A percentile compares a stretch with the other conserved stretches of the same genome.
Evolutionary conservation across 192 early-diverging fungal species (phyloP).

Genomic region (Linnemannia schmuckeri): DNA sequence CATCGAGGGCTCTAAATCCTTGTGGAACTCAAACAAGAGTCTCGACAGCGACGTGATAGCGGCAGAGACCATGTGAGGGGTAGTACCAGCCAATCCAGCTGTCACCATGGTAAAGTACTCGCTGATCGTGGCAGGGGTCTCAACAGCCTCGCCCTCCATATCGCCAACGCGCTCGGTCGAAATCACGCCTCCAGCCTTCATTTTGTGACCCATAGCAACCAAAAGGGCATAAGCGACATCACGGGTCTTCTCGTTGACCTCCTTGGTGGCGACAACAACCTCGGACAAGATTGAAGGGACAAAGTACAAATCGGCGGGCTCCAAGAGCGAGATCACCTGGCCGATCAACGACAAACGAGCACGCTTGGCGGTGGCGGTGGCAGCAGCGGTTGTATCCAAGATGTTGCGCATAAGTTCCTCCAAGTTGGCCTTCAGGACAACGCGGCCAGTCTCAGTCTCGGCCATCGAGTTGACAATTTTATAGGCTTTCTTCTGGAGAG

Average conservation of each 20-base stretch:
- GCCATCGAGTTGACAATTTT: constrained; percentile 80
- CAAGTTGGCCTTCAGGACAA: constrained; percentile 60
- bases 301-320: constrained; percentile 81
- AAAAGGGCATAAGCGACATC: constrained; percentile 85
- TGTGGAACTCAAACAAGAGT: constrained; percentile 94
- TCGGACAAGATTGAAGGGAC: constrained; percentile 91
- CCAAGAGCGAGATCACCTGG: constrained; percentile 72
- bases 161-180: constrained; percentile 59
- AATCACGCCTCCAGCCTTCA: constrained; percentile 78
- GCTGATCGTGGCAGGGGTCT: constrained; percentile 66
- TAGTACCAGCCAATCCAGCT: constrained; percentile 94
- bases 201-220: constrained; percentile 91
- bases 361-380: constrained; percentile 81
- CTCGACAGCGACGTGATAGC: constrained; percentile 86
- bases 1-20: constrained; percentile 72
- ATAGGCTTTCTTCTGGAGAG: constrained; percentile 96
- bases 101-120: constrained; percentile 95
- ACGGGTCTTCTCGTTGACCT: constrained; percentile 90
- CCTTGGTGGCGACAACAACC: constrained; percentile 94
- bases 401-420: constrained; percentile 75
- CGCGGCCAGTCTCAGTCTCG: constrained; percentile 62
- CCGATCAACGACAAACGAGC: constrained; percentile 81
- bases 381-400: constrained; percentile 77
- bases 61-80: constrained; percentile 93
- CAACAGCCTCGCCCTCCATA: constrained; percentile 44